Evolutionary conservation across 306 rosid species (phyloP).

Genomic region (Senna tora): DNA sequence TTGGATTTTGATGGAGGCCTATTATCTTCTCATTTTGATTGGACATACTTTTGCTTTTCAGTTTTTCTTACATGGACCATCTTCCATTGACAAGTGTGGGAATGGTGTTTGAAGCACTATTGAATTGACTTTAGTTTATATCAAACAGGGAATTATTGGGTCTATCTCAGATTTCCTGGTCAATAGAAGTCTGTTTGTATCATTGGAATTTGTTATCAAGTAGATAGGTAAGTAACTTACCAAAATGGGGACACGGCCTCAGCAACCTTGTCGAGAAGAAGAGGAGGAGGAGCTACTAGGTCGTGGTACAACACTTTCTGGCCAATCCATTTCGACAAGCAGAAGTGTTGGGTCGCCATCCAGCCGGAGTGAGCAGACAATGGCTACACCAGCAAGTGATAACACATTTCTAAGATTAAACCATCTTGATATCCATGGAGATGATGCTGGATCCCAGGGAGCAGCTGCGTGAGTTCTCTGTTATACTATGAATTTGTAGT

Average conservation of each 20-base stretch:
- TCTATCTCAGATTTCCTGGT: slow-evolving; percentile 9
- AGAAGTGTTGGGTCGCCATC: slow-evolving; percentile 92
- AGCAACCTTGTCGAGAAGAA: slow-evolving; percentile 59
- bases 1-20: not conserved
- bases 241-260: slow-evolving; percentile 75
- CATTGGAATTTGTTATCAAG: slow-evolving; percentile 13
- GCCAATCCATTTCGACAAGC: slow-evolving; percentile 84
- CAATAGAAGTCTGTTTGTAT: slow-evolving; percentile 16
- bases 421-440: slow-evolving; percentile 75
- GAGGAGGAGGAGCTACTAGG: slow-evolving; percentile 69
- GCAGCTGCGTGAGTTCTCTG: slow-evolving; percentile 67
- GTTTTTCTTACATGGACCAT: not conserved
- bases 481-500: slow-evolving; percentile 7
- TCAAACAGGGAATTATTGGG: slow-evolving; percentile 4
- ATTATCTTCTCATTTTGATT: not conserved
- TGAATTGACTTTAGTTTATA: slow-evolving; percentile 6
- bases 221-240: not conserved
- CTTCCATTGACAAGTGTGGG: not conserved
- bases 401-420: slow-evolving; percentile 61
- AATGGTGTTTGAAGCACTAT: slow-evolving; percentile 16
- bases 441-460: slow-evolving; percentile 84
- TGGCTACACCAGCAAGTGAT: slow-evolving; percentile 79
- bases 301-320: slow-evolving; percentile 61
- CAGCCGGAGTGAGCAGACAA: slow-evolving; percentile 93
- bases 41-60: not conserved